Base-by-base conservation (phyloP, 306 rosid genomes). In the Fragaria iinumae region DNA sequence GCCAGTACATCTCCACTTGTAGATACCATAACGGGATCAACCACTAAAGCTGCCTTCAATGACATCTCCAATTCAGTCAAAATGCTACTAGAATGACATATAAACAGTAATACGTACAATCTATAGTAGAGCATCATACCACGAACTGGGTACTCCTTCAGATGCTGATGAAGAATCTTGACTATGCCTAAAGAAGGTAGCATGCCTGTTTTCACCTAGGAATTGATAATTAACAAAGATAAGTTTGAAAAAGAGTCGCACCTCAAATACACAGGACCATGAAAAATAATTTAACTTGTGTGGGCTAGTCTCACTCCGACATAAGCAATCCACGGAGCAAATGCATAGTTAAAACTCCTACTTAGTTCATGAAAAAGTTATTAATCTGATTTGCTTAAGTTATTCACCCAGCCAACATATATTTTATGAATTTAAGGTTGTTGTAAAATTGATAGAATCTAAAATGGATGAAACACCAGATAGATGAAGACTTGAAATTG, bases 1-100 rank as follows among this genome's bases (percentile, higher is more conserved):
- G 91, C 85, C 72, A 94, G 88, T 47, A 88, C 83, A 81, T 92
- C 96, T 75, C 97, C 97, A 78, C 96, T 91, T 49, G 98, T 90
- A 79, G 97, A 94, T 81, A 90, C 89, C 98, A 91, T 90, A 67
- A 94, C 97, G 63, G 98, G 98, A 86, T 94, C 98, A 85, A 94
- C 93, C 79, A 94, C 98, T 84, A 94, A 86, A 88, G 95, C 97
- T 94, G 85, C 85, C 89, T 88, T 87, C 87, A 87, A 69, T 83
- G 47, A 87, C 17, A 65, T 68, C 47, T 77, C 64, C 5, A 76
- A 87, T 69, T 76, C 72, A 83, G 77, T 49, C 55, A 32, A 82
- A 74, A 80, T 78, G 41, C 78, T 71, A 45, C 49, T 79, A 23
- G n/a, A 27, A 43, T 76, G 27, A 72, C 78, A 80, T 59, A 21